Base-by-base conservation (phyloP, 805 yeast species). In the Naumovozyma castellii region DNA sequence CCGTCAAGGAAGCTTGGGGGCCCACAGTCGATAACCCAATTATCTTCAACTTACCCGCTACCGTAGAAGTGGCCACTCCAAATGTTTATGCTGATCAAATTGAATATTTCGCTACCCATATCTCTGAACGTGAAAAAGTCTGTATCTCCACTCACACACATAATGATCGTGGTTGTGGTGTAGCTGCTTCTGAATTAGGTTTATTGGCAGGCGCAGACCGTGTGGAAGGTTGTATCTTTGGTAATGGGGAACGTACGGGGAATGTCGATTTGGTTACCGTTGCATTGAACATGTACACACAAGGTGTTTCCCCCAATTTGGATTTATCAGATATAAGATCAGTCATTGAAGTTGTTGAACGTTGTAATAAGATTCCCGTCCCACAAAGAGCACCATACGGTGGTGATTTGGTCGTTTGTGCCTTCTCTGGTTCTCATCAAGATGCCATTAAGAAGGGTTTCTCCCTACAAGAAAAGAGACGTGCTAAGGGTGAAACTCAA, bases 371-470 rank as follows among this genome's bases (percentile, higher is more conserved):
- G 65, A 80, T 83, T 44, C 87, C 85, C 1, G 80, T 84, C 15
- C 83, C 76, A 41, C 76, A 80, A 43, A 75, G 92, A 55, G 81
- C 88, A 18, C 92, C 92, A 9, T 82, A 82, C 54, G 88, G 88
- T 42, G 92, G 92, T 28, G 79, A 82, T 40, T 70, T 82, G 37
- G 92, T 82, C 33, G 88, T 83, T 29, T 81, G 85, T 62, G 92
- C 92, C 2, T 83, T 83, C 63, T 72, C 81, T 38, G 92, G 92
- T 3, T 78, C 86, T n/a, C 92, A 83, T 60, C 92, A 83, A 65
- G 92, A 84, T 61, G 92, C 94, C 33, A 83, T 83, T 61, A 84
- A 83, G 63, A 83, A 83, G 66, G 94, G 94, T 14, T 83, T 83
- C 59, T 67, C 70, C 18, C 8, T 49, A 32, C 63, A 68, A 47